Conservation (phyloP, 129 eudicot species). For the Silybum marianum region DNA sequence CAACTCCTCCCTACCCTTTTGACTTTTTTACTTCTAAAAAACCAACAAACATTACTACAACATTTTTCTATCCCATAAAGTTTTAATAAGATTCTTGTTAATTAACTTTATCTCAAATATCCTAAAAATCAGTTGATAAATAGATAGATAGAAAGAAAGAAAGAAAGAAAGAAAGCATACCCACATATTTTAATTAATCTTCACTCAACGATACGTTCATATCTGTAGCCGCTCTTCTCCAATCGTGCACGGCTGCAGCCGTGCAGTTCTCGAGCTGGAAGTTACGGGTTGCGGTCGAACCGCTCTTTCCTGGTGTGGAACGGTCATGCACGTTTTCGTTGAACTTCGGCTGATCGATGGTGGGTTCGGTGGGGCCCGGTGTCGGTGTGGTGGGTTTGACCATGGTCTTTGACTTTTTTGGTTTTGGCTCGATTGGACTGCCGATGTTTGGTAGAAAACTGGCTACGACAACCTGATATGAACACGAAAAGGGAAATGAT, state of each 20-base stretch:
- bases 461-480: constrained; percentile 56
- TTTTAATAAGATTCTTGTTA: constrained; percentile 13
- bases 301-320: constrained; percentile 28
- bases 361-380: constrained; percentile 11
- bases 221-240: constrained; percentile 54
- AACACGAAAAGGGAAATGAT: neutral
- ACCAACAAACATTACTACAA: constrained; percentile 16
- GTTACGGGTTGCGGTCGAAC: constrained; percentile 29
- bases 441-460: constrained; percentile 57
- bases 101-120: constrained; percentile 2
- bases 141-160: neutral
- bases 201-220: constrained; percentile 64
- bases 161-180: neutral
- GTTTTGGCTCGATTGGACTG: constrained; percentile 39
- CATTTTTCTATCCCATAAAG: constrained; percentile 8
- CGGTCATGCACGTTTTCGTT: constrained; percentile 30
- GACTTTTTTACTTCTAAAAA: constrained; percentile 21
- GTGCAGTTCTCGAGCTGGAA: constrained; percentile 42
- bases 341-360: constrained; percentile 35
- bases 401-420: constrained; percentile 24
- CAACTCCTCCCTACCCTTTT: constrained; percentile 10
- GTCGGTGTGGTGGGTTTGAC: constrained; percentile 13
- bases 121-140: constrained; percentile 27
- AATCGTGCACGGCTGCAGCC: constrained; percentile 38
- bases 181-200: neutral